Evolutionary conservation across 2,329 filamentous ascomycete genomes (phyloP).

Genomic region (Chrysoporthe cubensis): DNA sequence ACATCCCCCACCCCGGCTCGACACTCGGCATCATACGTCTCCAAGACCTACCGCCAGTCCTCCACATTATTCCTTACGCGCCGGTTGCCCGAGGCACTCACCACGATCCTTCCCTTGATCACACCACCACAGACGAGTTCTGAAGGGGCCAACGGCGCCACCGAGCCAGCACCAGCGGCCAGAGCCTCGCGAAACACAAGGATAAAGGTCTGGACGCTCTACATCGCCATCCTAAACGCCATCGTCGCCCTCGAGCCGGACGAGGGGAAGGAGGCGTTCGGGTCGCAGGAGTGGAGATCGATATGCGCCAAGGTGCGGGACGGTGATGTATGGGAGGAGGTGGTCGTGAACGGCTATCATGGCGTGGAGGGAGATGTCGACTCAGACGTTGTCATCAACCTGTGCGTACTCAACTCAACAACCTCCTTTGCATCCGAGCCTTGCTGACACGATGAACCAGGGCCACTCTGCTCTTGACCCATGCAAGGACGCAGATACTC

Average conservation of each 20-base stretch:
- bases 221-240: constrained; percentile 89
- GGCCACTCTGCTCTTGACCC: constrained; percentile 87
- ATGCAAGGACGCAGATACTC: constrained; percentile 78
- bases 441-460: constrained; percentile 50
- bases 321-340: constrained; percentile 92
- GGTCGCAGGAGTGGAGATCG: constrained; percentile 80
- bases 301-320: constrained; percentile 85
- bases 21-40: constrained; percentile 72
- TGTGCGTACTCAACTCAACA: constrained; percentile 57
- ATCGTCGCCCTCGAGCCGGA: constrained; percentile 87
- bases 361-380: constrained; percentile 90
- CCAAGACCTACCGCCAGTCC: constrained; percentile 91
- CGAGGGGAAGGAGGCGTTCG: constrained; percentile 88
- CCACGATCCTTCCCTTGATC: constrained; percentile 82
- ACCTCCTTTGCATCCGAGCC: constrained; percentile 10
- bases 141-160: constrained; percentile 45
- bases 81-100: constrained; percentile 85
- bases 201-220: constrained; percentile 97
- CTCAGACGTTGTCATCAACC: constrained; percentile 87
- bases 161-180: constrained; percentile 72
- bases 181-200: constrained; percentile 79
- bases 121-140: constrained; percentile 56
- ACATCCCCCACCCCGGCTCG: constrained; percentile 64
- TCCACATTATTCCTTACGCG: constrained; percentile 94
- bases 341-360: constrained; percentile 84